These are phyloP conservation scores for Acidomyces sp. DNA, from an alignment of 495 filamentous ascomycete genomes.

Conservation along the genomic window DNA sequence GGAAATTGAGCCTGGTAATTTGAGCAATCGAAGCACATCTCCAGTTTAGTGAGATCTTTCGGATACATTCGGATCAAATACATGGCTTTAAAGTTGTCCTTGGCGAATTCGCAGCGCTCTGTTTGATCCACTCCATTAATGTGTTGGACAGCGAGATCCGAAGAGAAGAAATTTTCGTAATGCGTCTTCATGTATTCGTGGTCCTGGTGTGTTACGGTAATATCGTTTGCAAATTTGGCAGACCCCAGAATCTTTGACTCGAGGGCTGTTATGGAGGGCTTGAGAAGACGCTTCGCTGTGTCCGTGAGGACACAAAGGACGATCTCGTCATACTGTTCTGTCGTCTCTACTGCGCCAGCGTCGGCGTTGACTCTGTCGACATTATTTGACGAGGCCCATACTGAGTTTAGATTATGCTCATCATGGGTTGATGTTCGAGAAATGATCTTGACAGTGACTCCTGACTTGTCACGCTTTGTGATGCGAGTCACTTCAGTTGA, in stretches of 20 bases:
- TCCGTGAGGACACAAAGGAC: slow-evolving; percentile 67
- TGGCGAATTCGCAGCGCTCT: slow-evolving; percentile 39
- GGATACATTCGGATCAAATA: slow-evolving; percentile 64
- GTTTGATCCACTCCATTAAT: slow-evolving; percentile 39
- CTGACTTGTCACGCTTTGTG: slow-evolving; percentile 41
- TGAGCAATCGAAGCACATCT: slow-evolving; percentile 79
- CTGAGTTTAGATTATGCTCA: slow-evolving; percentile 26
- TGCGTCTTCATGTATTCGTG: slow-evolving; percentile 58
- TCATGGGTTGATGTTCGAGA: slow-evolving; percentile 29
- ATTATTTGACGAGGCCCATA: slow-evolving; percentile 24
- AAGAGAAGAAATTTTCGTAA: slow-evolving; percentile 57
- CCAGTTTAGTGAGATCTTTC: slow-evolving; percentile 52
- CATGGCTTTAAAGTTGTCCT: slow-evolving; percentile 57
- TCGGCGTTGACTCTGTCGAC: slow-evolving; percentile 29
- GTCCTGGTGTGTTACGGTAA: slow-evolving; percentile 74
- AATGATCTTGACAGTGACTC: slow-evolving; percentile 39
- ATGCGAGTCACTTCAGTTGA: slow-evolving; percentile 48
- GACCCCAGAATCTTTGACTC: slow-evolving; percentile 58
- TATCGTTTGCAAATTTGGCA: slow-evolving; percentile 68
- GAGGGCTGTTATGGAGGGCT: slow-evolving; percentile 45
- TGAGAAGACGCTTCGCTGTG: slow-evolving; percentile 53
- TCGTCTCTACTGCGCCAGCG: slow-evolving; percentile 26
- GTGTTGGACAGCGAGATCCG: slow-evolving; percentile 28
- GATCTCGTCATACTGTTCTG: slow-evolving; percentile 53
- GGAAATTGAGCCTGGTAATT: slow-evolving; percentile 79